Evolutionary conservation across 2,329 filamentous ascomycete genomes (phyloP), one percentile per base, ranked within the genome.

Genomic region (Arthrobotrys iridis): DNA sequence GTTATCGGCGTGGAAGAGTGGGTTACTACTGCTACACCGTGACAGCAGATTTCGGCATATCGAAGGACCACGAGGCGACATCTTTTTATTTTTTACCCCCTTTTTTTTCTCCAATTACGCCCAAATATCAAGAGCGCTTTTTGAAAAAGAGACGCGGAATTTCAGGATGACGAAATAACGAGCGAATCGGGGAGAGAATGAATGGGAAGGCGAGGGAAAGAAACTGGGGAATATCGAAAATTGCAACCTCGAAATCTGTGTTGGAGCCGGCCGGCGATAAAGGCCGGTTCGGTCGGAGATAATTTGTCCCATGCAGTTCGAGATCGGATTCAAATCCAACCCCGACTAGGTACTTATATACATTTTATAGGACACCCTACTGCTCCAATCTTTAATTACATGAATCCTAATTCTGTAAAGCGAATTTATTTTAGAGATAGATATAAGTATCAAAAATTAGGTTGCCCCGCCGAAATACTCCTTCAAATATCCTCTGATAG

Each of bases 241-340:
- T 62, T 70, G 8, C 65, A 67, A 67, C 64, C 64, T 58, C 35
- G 35, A 60, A 60, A 60, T 70, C 55, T 70, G 64, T 15, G 64
- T 67, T 67, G 64, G 24, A 13, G n/a, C 11, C 20, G 13, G 18
- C 30, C 45, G 43, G 65, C 13, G 52, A 60, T 60, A 62, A 24
- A 22, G 15, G 15, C 24, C 8, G 6, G 30, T n/a, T n/a, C 18
- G n/a, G 18, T 68, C 65, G 65, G 65, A 30, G 65, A 70, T 70
- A 70, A 70, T 59, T 37, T 22, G 40, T 35, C 30, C 30, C 30
- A 20, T 2, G 15, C 4, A 20, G 37, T 43, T 43, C 30, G 3
- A 48, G 24, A 11, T n/a, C 13, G n/a, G n/a, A 52, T 28, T 13
- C 4, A 33, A 52, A n/a, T n/a, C n/a, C n/a, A n/a, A n/a, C n/a